Evolutionary conservation across 2,329 filamentous ascomycete species (phyloP).

Genomic region (Beauveria rudraprayagi): DNA sequence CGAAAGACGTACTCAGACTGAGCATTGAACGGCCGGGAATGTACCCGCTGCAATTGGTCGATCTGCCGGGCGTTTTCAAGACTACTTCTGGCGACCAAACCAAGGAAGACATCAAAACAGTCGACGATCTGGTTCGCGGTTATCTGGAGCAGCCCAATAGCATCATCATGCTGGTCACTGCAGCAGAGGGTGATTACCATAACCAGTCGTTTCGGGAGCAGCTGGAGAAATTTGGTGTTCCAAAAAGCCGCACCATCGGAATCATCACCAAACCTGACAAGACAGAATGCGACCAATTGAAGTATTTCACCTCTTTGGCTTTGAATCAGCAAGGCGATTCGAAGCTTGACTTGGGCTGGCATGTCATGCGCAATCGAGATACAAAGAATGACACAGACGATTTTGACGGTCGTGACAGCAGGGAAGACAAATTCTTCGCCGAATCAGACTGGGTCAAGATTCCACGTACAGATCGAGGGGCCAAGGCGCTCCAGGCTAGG

Average conservation of each 20-base stretch:
- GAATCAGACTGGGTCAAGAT: constrained; percentile 8
- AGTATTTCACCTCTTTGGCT: constrained; percentile 12
- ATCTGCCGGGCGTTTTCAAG: constrained; percentile 37
- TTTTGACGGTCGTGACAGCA: constrained; percentile 17
- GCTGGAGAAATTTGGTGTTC: constrained; percentile 30
- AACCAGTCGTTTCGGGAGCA: constrained; percentile 42
- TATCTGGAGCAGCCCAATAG: constrained; percentile 46
- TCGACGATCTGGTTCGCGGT: constrained; percentile 26
- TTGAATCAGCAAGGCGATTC: constrained; percentile 18
- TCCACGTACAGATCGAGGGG: constrained; percentile 13
- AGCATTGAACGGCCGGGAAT: constrained; percentile 32
- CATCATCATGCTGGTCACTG: constrained; percentile 46
- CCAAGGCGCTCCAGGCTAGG: constrained; percentile 20
- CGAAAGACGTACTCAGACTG: constrained; percentile 32
- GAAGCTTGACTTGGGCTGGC: constrained; percentile 35
- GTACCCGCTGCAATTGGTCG: constrained; percentile 39
- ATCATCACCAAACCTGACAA: constrained; percentile 47
- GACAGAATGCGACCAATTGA: constrained; percentile 27
- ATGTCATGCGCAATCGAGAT: constrained; percentile 40
- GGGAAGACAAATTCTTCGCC: constrained; percentile 22
- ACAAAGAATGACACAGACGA: constrained; percentile 16
- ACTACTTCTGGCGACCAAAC: constrained; percentile 21
- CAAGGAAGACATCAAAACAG: constrained; percentile 18
- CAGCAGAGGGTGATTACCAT: constrained; percentile 38
- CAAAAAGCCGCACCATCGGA: constrained; percentile 38